A percentile compares a stretch with the other conserved stretches of the same genome.
Conservation (phyloP, 2,329 filamentous ascomycete species). For the Penicillium sumatraense region DNA sequence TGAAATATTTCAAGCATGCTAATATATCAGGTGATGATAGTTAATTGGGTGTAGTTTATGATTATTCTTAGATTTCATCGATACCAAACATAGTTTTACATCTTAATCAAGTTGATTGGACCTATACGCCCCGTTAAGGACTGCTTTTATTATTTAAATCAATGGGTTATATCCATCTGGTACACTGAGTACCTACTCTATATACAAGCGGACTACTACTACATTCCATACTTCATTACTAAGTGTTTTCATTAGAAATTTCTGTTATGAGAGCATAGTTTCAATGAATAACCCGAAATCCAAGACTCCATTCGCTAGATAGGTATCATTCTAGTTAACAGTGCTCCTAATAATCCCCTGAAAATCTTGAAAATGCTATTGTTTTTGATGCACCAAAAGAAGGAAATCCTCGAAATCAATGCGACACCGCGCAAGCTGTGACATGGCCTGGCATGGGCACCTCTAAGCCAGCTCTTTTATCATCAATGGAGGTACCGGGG, state of each 20-base stretch:
- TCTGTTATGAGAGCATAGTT: too few relatives aligned
- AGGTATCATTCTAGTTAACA: constrained; percentile 3
- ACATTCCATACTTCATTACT: too few relatives aligned
- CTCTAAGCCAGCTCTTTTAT: constrained; percentile 11
- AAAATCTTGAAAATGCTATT: constrained; percentile 1
- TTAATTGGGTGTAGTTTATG: constrained; percentile 21
- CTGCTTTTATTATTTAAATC: too few relatives aligned
- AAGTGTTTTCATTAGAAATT: neutral
- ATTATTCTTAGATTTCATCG: neutral
- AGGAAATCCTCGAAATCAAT: neutral
- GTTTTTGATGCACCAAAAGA: neutral
- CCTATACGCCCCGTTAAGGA: neutral
- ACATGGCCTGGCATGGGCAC: constrained; percentile 9
- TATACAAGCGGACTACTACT: too few relatives aligned
- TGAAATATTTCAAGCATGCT: constrained; percentile 99
- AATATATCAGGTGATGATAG: constrained; percentile 74
- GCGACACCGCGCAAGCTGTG: constrained; percentile 15
- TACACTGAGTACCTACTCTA: too few relatives aligned
- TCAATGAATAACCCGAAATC: neutral
- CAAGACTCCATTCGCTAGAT: constrained; percentile 10
- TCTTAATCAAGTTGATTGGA: neutral
- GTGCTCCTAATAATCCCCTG: neutral
- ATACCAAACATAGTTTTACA: neutral
- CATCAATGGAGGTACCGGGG: neutral
- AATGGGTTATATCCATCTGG: too few relatives aligned